Percentiles rank a stretch among this genome's conserved stretches.
phyloP scores from a whole-genome alignment of 2,329 filamentous ascomycete genomes.

The Alternaria hordeiaustralica region DNA sequence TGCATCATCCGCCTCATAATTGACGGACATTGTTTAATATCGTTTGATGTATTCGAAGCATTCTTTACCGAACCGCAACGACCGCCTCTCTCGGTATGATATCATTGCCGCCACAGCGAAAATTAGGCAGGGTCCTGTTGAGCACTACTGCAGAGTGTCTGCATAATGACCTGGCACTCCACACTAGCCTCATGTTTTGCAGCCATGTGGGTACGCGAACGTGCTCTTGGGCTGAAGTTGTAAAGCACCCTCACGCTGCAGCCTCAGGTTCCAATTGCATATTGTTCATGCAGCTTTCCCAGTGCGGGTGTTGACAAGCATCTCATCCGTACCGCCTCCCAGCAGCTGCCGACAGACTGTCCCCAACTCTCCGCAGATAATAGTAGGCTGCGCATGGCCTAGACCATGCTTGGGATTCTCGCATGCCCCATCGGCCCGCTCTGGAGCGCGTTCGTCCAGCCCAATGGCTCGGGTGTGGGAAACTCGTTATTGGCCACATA shows the following conservation, averaged over 20 bases:
- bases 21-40: background rate
- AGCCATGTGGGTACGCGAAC: slow-evolving; percentile 13
- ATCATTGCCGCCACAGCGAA: slow-evolving; percentile 5
- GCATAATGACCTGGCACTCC: slow-evolving; percentile 20
- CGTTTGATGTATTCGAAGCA: background rate
- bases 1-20: slow-evolving; percentile 5
- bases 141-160: slow-evolving; percentile 22
- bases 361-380: slow-evolving; percentile 4
- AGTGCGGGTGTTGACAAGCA: background rate
- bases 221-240: slow-evolving; percentile 6
- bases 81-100: background rate
- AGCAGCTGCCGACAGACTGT: slow-evolving; percentile 1
- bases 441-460: slow-evolving; percentile 7
- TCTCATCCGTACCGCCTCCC: background rate
- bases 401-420: slow-evolving; percentile 6
- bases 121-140: slow-evolving; percentile 5
- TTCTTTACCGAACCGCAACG: background rate
- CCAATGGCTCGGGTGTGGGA: slow-evolving; percentile 13
- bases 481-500: slow-evolving; percentile 25
- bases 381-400: slow-evolving; percentile 1
- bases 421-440: slow-evolving; percentile 12
- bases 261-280: slow-evolving; percentile 2
- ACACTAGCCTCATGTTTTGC: slow-evolving; percentile 16
- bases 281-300: slow-evolving; percentile 5
- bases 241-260: slow-evolving; percentile 6